phyloP scores from a whole-genome alignment of 305 asterid genomes.

The Rubia tinctorum region DNA sequence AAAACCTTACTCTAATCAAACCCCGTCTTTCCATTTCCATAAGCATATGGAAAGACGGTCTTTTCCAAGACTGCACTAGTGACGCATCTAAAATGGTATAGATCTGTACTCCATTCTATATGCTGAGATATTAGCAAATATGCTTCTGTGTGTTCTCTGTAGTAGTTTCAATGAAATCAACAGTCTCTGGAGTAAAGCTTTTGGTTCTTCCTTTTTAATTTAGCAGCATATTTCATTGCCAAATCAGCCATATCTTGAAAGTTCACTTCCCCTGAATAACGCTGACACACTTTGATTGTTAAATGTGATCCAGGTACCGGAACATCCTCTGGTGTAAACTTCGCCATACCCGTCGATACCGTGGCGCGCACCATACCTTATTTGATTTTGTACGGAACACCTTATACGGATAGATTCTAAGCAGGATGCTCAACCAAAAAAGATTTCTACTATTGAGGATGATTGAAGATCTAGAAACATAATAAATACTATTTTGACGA shows the following conservation, averaged over 20 bases:
- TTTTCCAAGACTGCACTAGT: too few species aligned
- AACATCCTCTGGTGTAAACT: conserved; percentile 82
- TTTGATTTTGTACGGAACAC: conserved; percentile 68
- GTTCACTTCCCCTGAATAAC: neutral
- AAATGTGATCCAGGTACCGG: conserved; percentile 60
- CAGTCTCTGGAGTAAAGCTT: neutral
- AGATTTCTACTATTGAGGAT: neutral
- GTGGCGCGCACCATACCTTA: conserved; percentile 62
- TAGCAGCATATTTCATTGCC: neutral
- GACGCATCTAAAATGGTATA: neutral
- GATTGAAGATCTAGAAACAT: neutral
- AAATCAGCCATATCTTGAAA: neutral
- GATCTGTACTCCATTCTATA: neutral
- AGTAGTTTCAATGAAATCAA: neutral
- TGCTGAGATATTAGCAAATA: neutral
- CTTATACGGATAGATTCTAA: conserved; percentile 60
- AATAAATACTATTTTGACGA: neutral
- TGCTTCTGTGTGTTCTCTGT: neutral
- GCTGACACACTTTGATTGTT: neutral
- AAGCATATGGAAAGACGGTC: too few species aligned
- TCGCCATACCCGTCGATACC: conserved; percentile 76
- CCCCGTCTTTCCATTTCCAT: too few species aligned
- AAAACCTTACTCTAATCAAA: too few species aligned
- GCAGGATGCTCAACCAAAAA: neutral
- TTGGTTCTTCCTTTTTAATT: neutral